Base-by-base conservation (phyloP, 495 filamentous ascomycete genomes). In the Parathielavia hyrcaniae region DNA sequence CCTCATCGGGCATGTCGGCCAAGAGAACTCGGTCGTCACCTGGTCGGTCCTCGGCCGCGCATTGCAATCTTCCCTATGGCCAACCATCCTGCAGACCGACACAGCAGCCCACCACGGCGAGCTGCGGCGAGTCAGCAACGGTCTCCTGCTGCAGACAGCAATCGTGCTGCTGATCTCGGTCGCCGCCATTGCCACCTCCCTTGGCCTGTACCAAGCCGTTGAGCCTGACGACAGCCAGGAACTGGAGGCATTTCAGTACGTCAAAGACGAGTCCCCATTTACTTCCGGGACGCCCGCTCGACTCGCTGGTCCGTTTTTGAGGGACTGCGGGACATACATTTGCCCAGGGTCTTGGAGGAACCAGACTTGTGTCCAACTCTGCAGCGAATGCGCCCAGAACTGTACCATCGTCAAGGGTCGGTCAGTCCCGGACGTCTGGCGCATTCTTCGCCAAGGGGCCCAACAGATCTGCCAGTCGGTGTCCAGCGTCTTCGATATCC, bases 401-500 rank as follows among this genome's bases (percentile, higher is more conserved):
- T 54, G 52, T 16, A 54, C 17, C 11, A 14, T 22, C 16, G 52
- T 34, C 4, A 45, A 44, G 39, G 40, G 26, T 10, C 23, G 52
- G 20, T 4, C n/a, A 12, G 45, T 54, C 12, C 66, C 66, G 13
- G 44, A 62, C 20, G 57, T 57, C 32, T 64, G 61, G 49, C 46
- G 63, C 17, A 26, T 59, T 5, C 23, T 77, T 16, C 69, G 72
- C 0, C 41, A 60, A 11, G 60, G 61, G 10, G 34, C 73, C 7
- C 46, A 41, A 0, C 65, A 73, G 5, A 55, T 73, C 11, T n/a
- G 48, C 20, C 54, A 54, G 23, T 71, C 72, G 0, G 68, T 77
- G 5, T 70, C 70, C 1, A 73, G 65, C 55, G 63, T 71, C 26
- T 72, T 75, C 51, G 74, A 76, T 50, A 73, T 76, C 20, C 65